Conservation (phyloP, 148 eudicot genomes). For the Rhododendron ovatum region DNA sequence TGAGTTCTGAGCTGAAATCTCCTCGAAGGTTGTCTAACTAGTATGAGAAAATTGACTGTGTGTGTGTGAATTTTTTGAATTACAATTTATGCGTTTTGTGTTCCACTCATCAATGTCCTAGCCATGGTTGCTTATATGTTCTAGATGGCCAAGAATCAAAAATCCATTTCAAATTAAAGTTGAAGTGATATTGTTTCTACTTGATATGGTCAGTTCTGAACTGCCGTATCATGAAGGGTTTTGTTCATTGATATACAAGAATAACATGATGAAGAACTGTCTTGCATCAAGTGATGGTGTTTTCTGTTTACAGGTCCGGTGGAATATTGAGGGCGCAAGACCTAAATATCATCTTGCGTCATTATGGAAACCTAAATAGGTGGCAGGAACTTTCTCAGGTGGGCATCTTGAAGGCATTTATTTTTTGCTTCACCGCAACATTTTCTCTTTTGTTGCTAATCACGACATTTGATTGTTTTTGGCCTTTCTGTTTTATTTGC, state of each 20-base stretch:
- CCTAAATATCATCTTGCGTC: conserved; percentile 61
- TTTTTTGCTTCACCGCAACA: background rate
- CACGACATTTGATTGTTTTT: background rate
- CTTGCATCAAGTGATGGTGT: background rate
- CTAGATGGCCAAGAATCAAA: background rate
- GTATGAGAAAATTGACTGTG: background rate
- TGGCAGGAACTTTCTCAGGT: conserved; percentile 76
- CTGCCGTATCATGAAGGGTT: background rate
- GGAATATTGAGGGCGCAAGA: conserved; percentile 55
- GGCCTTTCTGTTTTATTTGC: background rate
- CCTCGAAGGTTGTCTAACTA: background rate
- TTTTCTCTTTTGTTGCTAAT: background rate
- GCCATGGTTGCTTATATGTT: background rate
- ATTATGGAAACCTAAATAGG: conserved; percentile 53
- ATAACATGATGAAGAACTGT: background rate
- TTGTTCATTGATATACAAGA: background rate
- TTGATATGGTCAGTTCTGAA: background rate
- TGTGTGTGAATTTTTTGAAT: background rate
- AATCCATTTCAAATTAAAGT: background rate
- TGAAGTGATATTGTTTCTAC: background rate
- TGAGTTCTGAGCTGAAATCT: background rate
- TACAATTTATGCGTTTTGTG: background rate
- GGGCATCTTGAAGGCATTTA: background rate
- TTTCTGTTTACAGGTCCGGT: conserved; percentile 47
- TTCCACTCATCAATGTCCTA: background rate